A percentile compares a stretch with the other conserved stretches of the same genome.
Evolutionary conservation across 106 monocot species (phyloP).

Genomic region (Dendrobium huoshanense): DNA sequence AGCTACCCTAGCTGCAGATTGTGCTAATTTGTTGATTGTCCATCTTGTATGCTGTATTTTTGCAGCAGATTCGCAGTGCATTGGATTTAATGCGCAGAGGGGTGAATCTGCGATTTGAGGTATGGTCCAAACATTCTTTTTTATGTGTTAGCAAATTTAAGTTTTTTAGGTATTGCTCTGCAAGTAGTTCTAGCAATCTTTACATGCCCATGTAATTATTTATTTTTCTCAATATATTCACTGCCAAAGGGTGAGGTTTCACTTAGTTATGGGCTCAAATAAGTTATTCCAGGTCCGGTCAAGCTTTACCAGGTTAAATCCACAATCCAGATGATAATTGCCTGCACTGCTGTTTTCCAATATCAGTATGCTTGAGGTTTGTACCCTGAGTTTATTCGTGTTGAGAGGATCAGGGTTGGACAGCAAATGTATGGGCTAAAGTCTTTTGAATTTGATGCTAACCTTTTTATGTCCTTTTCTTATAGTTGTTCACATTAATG

Average conservation of each 20-base stretch:
- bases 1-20: background rate
- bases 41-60: background rate
- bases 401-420: too few species aligned
- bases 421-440: too few species aligned
- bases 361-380: background rate
- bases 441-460: background rate
- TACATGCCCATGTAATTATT: background rate
- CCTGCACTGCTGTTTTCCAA: background rate
- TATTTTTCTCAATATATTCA: background rate
- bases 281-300: background rate
- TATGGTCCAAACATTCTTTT: constrained; percentile 1
- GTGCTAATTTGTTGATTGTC: background rate
- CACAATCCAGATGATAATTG: background rate
- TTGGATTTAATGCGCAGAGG: constrained; percentile 31
- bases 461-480: background rate
- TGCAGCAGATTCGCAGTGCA: constrained; percentile 28
- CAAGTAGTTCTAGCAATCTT: background rate
- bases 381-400: background rate
- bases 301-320: background rate
- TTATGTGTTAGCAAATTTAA: background rate
- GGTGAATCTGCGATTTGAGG: constrained; percentile 30
- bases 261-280: background rate
- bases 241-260: background rate
- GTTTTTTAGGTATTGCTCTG: background rate
- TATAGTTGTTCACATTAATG: background rate